Conservation (phyloP, 176 grass and related monocot genomes). For the Puya raimondii region DNA sequence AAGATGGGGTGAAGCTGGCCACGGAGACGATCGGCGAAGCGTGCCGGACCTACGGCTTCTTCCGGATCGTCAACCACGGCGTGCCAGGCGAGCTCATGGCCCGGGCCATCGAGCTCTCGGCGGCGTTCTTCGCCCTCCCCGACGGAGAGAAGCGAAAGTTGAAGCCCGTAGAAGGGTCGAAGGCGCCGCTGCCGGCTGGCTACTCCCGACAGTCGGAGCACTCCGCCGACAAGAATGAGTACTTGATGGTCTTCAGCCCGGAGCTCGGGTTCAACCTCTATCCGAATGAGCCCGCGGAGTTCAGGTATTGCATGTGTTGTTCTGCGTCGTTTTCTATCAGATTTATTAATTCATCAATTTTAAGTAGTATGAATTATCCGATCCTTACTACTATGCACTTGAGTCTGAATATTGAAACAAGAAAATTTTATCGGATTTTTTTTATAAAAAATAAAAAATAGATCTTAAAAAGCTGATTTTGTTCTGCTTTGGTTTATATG, state of each 20-base stretch:
- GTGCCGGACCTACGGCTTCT: conserved; percentile 24
- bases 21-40: conserved; percentile 17
- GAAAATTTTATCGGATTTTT: neutral
- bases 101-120: conserved; percentile 22
- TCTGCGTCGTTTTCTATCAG: neutral
- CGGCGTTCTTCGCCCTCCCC: conserved; percentile 19
- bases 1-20: neutral
- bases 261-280: conserved; percentile 21
- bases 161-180: conserved; percentile 10
- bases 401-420: neutral
- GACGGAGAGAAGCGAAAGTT: conserved; percentile 21
- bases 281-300: conserved; percentile 19
- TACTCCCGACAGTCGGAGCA: conserved; percentile 14
- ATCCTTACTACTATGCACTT: neutral
- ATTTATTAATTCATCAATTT: neutral
- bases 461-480: no score
- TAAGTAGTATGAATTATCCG: neutral
- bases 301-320: conserved; percentile 9
- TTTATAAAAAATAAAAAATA: no score
- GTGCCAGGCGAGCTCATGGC: conserved; percentile 16
- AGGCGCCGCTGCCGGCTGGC: conserved; percentile 20
- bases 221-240: conserved; percentile 29
- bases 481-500: neutral
- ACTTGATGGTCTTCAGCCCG: conserved; percentile 21
- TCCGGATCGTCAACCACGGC: conserved; percentile 23